These are phyloP conservation scores for Fusarium palustre DNA, from an alignment of 2,329 filamentous ascomycete species.

Conservation along the genomic window DNA sequence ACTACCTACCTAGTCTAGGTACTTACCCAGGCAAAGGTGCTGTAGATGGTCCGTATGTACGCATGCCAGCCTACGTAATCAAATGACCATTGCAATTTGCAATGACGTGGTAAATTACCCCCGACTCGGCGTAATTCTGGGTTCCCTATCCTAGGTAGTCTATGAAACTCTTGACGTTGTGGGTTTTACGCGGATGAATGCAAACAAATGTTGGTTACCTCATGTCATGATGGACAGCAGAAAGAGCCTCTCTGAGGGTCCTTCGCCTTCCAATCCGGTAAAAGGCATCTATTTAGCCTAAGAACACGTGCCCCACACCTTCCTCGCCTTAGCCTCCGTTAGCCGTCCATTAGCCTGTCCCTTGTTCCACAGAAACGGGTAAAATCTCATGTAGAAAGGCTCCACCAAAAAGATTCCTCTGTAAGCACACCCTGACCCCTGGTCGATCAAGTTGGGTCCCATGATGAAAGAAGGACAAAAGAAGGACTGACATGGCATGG, in stretches of 20 bases:
- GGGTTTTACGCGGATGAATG: constrained; percentile 31
- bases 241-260: constrained; percentile 1
- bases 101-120: constrained; percentile 32
- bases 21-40: too few relatives aligned
- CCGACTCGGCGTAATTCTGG: constrained; percentile 28
- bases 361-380: constrained; percentile 43
- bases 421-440: constrained; percentile 18
- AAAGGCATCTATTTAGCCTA: constrained; percentile 43
- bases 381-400: constrained; percentile 31
- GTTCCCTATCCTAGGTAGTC: constrained; percentile 22
- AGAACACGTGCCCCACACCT: constrained; percentile 29
- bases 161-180: constrained; percentile 11
- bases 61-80: background rate
- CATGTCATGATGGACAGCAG: constrained; percentile 31
- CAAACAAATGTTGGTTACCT: constrained; percentile 4
- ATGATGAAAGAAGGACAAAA: constrained; percentile 26
- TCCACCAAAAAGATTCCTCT: constrained; percentile 22
- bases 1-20: too few relatives aligned
- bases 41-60: too few relatives aligned
- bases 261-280: constrained; percentile 19
- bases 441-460: constrained; percentile 18
- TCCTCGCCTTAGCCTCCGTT: constrained; percentile 4
- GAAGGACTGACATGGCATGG: constrained; percentile 13
- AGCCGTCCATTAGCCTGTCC: constrained; percentile 24
- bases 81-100: constrained; percentile 21